phyloP scores from a whole-genome alignment of 164 flowering plant species.

The Liquidambar formosana region DNA sequence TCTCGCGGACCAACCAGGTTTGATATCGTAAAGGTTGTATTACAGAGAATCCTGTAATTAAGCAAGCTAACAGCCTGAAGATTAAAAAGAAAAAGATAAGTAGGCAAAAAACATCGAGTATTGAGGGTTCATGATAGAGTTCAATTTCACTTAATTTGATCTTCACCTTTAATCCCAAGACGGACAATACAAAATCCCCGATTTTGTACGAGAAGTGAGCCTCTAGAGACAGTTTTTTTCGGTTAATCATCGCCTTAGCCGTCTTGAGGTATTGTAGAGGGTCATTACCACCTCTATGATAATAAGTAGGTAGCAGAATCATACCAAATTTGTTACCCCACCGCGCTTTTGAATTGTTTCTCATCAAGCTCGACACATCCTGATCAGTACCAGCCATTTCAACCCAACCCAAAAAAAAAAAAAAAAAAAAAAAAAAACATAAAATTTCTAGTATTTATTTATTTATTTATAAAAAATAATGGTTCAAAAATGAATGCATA shows the following conservation, averaged over 20 bases:
- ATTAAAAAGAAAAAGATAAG: not conserved
- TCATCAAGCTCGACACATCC: conserved; percentile 58
- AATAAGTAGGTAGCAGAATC: conserved; percentile 60
- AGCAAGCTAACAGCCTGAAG: conserved; percentile 50
- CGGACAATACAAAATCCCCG: conserved; percentile 46
- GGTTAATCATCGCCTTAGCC: conserved; percentile 40
- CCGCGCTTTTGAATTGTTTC: conserved; percentile 28
- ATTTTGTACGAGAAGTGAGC: conserved; percentile 52
- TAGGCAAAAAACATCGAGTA: not conserved
- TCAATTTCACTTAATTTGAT: not conserved
- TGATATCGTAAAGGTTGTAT: conserved; percentile 74
- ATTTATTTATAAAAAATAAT: not conserved
- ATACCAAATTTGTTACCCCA: conserved; percentile 82
- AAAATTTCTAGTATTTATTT: not conserved
- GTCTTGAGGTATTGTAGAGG: conserved; percentile 39
- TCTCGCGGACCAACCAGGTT: conserved; percentile 73
- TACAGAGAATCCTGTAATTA: conserved; percentile 60
- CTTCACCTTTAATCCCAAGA: conserved; percentile 64
- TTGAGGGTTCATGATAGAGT: not conserved
- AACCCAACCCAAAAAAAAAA: not conserved
- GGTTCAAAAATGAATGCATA: not conserved
- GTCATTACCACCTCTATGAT: conserved; percentile 38
- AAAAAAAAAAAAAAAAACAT: not conserved
- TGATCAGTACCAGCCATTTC: conserved; percentile 18
- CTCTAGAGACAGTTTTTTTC: conserved; percentile 70